A percentile compares a stretch with the other conserved stretches of the same genome.
These are phyloP conservation scores for Colletotrichum australisinense DNA, from an alignment of 2,329 filamentous ascomycete species.

Conservation along the genomic window DNA sequence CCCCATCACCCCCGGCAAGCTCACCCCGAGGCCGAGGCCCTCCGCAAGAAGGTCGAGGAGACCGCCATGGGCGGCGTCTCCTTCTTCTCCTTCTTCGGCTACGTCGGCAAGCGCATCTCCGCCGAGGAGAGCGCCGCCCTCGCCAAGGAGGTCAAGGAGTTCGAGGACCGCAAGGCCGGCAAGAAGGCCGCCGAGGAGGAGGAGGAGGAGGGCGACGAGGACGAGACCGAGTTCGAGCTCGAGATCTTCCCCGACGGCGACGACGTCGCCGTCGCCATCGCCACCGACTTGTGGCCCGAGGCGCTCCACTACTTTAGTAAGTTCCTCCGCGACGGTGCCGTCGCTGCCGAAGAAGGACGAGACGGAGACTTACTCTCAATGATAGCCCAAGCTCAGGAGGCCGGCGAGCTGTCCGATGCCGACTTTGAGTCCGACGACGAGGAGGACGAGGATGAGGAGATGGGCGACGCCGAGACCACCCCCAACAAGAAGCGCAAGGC, in stretches of 20 bases:
- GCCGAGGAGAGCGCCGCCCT: slow-evolving; percentile 77
- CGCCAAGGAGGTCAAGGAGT: slow-evolving; percentile 70
- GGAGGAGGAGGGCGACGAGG: slow-evolving; percentile 71
- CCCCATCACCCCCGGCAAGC: slow-evolving; percentile 49
- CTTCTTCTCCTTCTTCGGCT: slow-evolving; percentile 94
- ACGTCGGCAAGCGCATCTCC: slow-evolving; percentile 75
- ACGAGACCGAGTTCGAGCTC: slow-evolving; percentile 73
- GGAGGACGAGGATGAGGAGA: slow-evolving; percentile 64
- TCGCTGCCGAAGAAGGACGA: neutral
- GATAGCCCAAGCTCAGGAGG: slow-evolving; percentile 76
- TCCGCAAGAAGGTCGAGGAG: slow-evolving; percentile 67
- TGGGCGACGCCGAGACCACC: slow-evolving; percentile 51
- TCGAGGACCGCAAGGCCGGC: slow-evolving; percentile 59
- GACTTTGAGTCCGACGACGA: slow-evolving; percentile 76
- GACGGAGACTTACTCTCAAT: slow-evolving; percentile 33
- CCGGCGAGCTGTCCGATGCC: slow-evolving; percentile 73
- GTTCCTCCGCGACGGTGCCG: slow-evolving; percentile 48
- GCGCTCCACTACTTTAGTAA: slow-evolving; percentile 93
- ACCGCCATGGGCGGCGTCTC: slow-evolving; percentile 74
- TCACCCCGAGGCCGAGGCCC: slow-evolving; percentile 59
- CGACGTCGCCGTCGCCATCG: slow-evolving; percentile 81
- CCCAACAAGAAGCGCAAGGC: slow-evolving; percentile 53
- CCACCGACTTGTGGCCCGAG: slow-evolving; percentile 89
- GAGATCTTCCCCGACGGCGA: slow-evolving; percentile 93
- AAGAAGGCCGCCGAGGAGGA: slow-evolving; percentile 62